Base-by-base conservation (phyloP, 2,329 filamentous ascomycete species). In the Onygena corvina region DNA sequence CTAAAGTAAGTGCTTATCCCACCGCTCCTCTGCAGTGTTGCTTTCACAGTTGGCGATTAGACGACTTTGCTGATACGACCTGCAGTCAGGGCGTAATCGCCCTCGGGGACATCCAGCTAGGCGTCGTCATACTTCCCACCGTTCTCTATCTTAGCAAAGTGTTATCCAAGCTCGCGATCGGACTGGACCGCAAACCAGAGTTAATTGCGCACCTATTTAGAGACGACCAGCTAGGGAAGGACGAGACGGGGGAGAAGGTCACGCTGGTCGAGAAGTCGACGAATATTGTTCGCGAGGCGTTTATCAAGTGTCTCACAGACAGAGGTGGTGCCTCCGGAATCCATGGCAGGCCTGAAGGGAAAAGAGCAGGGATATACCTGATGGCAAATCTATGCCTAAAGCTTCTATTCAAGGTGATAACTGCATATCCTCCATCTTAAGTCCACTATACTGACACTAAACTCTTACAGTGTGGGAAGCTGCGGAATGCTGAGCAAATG, bases 311-410 rank as follows among this genome's bases (percentile, higher is more conserved):
- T 56, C 70, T 94, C 29, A 88, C 84, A 3, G 88, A 94, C 62
- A 78, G 86, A 45, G 82, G 79, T 1, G 80, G 80, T 14, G 79
- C 76, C 21, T 73, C 79, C 9, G 70, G 71, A 11, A 72, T 73
- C 0, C 65, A 76, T 21, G 80, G 79, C 16, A 77, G 74, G 52
- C 86, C 87, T 0, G 84, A 89, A 58, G 87, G 88, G 49, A 93
- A 89, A 63, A 87, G 90, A 61, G 70, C 83, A 8, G 89, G 86
- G 36, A 88, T 95, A 54, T 95, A 95, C 68, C 81, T 86, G 51
- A 88, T 94, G 67, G 89, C 88, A 52, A 95, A 95, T 61, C 76
- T 94, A 20, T 92, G 88, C 31, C 70, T 95, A 45, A 90, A 89
- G 64, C 77, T 95, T 2, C 75, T 95, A 5, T 93, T 94, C 61